Conservation (phyloP, 2,329 filamentous ascomycete species). For the Fusarium abutilonis region DNA sequence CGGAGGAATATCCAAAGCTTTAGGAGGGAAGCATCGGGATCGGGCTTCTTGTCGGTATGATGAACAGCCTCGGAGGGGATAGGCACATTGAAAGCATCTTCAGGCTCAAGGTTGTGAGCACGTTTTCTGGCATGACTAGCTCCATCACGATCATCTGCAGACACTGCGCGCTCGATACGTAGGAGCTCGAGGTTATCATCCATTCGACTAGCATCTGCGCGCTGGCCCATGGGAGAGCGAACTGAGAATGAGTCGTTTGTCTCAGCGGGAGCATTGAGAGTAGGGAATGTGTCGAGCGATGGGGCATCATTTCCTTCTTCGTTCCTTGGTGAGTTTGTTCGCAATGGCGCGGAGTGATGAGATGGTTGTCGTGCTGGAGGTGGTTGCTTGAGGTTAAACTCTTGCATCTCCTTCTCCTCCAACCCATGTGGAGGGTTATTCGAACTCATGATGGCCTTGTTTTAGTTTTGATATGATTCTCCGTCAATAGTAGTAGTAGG, state of each 20-base stretch:
- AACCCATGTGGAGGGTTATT: conserved; percentile 29
- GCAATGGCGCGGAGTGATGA: conserved; percentile 17
- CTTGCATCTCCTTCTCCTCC: conserved; percentile 32
- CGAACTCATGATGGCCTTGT: conserved; percentile 31
- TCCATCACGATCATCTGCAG: conserved; percentile 54
- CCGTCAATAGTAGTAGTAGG: background rate
- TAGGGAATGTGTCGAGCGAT: conserved; percentile 48
- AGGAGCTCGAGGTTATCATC: conserved; percentile 62
- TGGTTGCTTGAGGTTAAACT: conserved; percentile 34
- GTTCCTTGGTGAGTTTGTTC: conserved; percentile 13
- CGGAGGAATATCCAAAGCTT: conserved; percentile 57
- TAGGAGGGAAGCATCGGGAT: conserved; percentile 50
- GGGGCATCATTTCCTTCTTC: conserved; percentile 42
- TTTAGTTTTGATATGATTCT: conserved; percentile 3
- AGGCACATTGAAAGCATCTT: conserved; percentile 59
- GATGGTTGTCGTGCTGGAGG: conserved; percentile 31
- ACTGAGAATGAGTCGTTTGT: conserved; percentile 35
- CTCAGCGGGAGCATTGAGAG: conserved; percentile 44
- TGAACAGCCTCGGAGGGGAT: conserved; percentile 41
- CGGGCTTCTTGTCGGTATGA: conserved; percentile 43
- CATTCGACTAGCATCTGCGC: conserved; percentile 52
- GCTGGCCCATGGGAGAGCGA: conserved; percentile 44
- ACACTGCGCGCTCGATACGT: conserved; percentile 58
- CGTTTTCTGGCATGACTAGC: conserved; percentile 44
- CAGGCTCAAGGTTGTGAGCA: conserved; percentile 51